Base-by-base conservation (phyloP, 331 rosid species). In the Ulmus americana region DNA sequence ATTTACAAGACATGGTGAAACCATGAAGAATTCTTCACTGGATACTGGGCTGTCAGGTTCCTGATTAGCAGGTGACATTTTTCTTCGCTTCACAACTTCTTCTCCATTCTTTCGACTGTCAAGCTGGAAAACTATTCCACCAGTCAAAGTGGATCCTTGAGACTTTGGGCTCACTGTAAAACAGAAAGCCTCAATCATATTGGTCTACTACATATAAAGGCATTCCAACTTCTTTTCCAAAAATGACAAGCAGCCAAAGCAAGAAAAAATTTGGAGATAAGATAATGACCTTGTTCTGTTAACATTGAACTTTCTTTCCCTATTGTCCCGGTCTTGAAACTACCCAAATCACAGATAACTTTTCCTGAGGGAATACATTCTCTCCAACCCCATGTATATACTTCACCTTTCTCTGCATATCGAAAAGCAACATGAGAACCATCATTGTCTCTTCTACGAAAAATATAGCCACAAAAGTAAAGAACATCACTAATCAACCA, bases 381-480 rank as follows among this genome's bases (percentile, higher is more conserved):
- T 71, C 80, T 91, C 97, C 97, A 91, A 16, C 97, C 97, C 97
- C 97, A 91, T 4, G 91, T 79, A 64, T 81, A 88, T 6, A 83
- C 82, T 55, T 84, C 95, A 68, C 95, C 97, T 41, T 59, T 63
- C 42, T 76, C 96, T 88, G 78, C 55, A 79, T 5, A 67, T 13
- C 9, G 11, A 72, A 63, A 28, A 71, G 43, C 11, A 71, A 20
- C 7, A 45, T 35, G 12, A 72, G 65, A 28, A 71, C 43, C 11
- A 71, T n/a, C 7, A 45, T 35, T 8, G 64, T 10, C 16, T 50
- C 38, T 20, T 16, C 7, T 48, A 61, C 11, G 45, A 57, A 2
- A 62, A 39, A 64, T 18, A 55, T 15, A 38, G 13, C 1, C 44
- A 39, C 8, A 18, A 28, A 16, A 56, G 44, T 28, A 28, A 38